Evolutionary conservation across 129 eudicot genomes (phyloP).

Genomic region (Ambrosia trifida): DNA sequence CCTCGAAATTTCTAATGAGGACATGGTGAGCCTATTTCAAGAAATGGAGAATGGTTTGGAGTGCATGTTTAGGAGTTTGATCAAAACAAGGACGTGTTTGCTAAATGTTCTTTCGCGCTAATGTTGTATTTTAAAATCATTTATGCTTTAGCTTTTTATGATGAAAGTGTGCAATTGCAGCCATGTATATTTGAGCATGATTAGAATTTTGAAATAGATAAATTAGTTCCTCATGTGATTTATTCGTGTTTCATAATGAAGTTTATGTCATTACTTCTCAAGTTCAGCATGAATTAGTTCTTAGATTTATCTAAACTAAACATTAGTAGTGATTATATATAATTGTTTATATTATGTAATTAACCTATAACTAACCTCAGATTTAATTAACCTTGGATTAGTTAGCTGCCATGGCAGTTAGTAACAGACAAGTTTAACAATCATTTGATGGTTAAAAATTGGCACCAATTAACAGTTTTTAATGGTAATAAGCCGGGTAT

Average conservation of each 20-base stretch:
- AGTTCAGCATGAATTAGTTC: neutral
- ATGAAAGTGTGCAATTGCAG: constrained; percentile 36
- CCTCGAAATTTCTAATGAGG: constrained; percentile 33
- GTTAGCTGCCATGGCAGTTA: too few species aligned
- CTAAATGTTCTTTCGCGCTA: constrained; percentile 41
- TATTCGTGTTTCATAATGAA: neutral
- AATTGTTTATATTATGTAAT: too few species aligned
- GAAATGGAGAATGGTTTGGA: constrained; percentile 54
- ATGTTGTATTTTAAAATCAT: constrained; percentile 16
- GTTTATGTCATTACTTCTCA: neutral
- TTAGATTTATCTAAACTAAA: too few species aligned
- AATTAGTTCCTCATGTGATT: constrained; percentile 6
- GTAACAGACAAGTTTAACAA: too few species aligned
- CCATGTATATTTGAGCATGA: constrained; percentile 27
- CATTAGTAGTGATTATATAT: too few species aligned
- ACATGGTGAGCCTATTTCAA: constrained; percentile 41
- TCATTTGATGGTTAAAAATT: too few species aligned
- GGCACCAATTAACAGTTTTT: too few species aligned
- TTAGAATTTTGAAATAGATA: constrained; percentile 4
- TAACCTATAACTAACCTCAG: too few species aligned
- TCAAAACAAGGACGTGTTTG: constrained; percentile 47
- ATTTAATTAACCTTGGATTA: too few species aligned
- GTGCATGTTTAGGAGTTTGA: constrained; percentile 47
- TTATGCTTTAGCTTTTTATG: constrained; percentile 37
- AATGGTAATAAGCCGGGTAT: too few species aligned